These are phyloP conservation scores for Pharnaceum exiguum DNA, from an alignment of 148 eudicot species.

Conservation along the genomic window DNA sequence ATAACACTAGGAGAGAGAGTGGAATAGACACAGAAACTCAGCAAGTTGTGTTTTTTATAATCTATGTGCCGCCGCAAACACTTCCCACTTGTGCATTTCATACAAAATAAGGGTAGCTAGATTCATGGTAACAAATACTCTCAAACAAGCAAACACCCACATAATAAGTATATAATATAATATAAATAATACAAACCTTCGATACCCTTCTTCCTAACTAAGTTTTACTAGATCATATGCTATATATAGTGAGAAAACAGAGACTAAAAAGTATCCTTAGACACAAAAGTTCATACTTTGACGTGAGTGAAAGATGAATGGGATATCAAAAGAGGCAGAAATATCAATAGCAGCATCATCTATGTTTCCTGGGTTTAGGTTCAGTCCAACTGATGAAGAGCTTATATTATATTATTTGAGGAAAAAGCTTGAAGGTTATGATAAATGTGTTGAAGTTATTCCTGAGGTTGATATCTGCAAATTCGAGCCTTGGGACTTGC, in stretches of 20 bases:
- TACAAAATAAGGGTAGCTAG: no score
- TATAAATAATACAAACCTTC: no score
- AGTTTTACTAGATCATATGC: neutral
- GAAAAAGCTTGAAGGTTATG: constrained; percentile 57
- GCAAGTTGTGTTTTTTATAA: no score
- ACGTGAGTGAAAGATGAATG: neutral
- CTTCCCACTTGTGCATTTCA: no score
- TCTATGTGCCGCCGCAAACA: no score
- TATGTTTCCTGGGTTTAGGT: constrained; percentile 73
- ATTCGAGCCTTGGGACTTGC: constrained; percentile 88
- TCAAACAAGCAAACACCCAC: no score
- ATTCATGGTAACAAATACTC: no score
- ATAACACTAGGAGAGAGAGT: no score
- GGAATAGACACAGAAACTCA: no score
- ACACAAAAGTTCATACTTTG: neutral
- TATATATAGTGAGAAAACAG: no score
- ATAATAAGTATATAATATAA: no score
- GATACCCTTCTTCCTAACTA: constrained; percentile 6
- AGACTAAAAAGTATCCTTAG: neutral
- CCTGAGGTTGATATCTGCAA: constrained; percentile 68
- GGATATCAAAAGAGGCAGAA: constrained; percentile 39
- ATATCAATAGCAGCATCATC: constrained; percentile 57
- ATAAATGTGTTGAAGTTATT: constrained; percentile 54
- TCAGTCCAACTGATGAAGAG: constrained; percentile 80
- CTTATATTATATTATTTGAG: constrained; percentile 54